Base-by-base conservation (phyloP, 352 stramenopile species). In the Phytophthora cryptogea region DNA sequence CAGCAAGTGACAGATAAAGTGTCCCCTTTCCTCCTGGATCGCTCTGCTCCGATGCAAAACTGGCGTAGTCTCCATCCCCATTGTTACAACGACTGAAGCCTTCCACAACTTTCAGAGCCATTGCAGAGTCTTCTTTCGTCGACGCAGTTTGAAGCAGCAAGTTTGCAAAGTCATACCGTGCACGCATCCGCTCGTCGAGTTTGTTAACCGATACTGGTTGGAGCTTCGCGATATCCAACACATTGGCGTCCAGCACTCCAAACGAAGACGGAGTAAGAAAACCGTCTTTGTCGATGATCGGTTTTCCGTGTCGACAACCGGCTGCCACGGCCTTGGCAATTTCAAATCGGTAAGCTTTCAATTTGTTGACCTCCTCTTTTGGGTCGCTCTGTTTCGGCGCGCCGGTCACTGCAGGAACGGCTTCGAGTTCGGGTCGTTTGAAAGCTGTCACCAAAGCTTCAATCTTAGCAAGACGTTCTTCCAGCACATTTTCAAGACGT, bases 1-100 rank as follows among this genome's bases (percentile, higher is more conserved):
- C 73, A 30, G 45, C 36, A 2, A 57, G 42, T 5, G 49, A 62
- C 0, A 87, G 41, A 27, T 66, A 87, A 31, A 90, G 59, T 17
- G 59, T 76, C 5, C 31, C 53, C 17, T 47, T 35, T 0, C 17
- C 48, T 41, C 40, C 4, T 30, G 14, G 16, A 13, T 11, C 31
- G 0, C 32, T 44, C 11, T 47, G 30, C 16, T 23, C 4, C 31
- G 44, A 4, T 3, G 23, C 63, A 28, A 57, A 73, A 32, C 59
- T 66, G 8, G 48, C 59, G 33, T 70, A 70, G 23, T 52, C 37
- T 23, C 6, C 17, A 37, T 13, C 44, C 13, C 39, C 39, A 4
- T 50, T 53, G 35, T 52, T 49, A 3, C 43, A 47, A 53, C 30
- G 42, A 35, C 51, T 41, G 28, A 73, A 69, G 17, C 17, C 46